Percentiles rank a stretch among this genome's conserved stretches.
These are phyloP conservation scores for Olyra latifolia DNA, from an alignment of 176 grass and related monocot genomes.

Conservation along the genomic window DNA sequence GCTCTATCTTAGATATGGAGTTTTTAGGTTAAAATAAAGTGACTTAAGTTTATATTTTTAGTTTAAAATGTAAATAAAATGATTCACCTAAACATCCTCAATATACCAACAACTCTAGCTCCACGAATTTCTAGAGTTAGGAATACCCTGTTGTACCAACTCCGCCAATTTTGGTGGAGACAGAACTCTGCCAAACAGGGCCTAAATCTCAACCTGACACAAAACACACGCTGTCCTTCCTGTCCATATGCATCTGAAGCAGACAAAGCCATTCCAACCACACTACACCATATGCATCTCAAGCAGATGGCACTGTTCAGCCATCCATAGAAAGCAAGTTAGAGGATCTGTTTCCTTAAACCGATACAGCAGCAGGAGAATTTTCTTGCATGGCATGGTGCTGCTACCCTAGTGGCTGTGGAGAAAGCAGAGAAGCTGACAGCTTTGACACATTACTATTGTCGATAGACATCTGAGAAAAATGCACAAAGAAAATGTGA, in stretches of 20 bases:
- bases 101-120: too few species aligned
- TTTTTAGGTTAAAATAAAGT: too few species aligned
- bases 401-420: not conserved
- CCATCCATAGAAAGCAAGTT: not conserved
- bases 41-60: too few species aligned
- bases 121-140: too few species aligned
- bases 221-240: not conserved
- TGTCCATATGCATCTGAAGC: not conserved
- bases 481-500: not conserved
- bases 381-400: not conserved
- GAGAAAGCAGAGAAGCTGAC: not conserved
- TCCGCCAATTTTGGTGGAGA: too few species aligned
- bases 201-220: not conserved
- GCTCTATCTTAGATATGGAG: too few species aligned
- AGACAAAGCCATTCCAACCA: not conserved
- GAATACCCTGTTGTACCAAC: too few species aligned
- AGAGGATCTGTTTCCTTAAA: not conserved
- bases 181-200: too few species aligned
- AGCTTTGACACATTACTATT: not conserved
- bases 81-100: too few species aligned
- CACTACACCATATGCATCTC: not conserved
- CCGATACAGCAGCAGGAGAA: not conserved
- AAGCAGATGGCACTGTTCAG: not conserved
- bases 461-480: not conserved
- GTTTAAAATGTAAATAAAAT: too few species aligned